These are phyloP conservation scores for Fagus sylvatica DNA, from an alignment of 306 rosid genomes.

Conservation along the genomic window DNA sequence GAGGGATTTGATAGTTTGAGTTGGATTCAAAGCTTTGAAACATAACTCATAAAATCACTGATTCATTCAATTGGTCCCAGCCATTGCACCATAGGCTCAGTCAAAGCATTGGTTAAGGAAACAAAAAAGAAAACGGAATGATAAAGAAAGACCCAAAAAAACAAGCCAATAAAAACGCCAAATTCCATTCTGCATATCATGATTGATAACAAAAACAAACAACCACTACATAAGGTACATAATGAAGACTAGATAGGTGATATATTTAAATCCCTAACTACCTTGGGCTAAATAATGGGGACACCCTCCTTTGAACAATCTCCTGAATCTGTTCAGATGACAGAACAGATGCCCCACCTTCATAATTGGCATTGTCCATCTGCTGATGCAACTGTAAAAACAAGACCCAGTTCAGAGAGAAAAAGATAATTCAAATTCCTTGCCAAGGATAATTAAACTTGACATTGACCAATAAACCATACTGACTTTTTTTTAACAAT, in stretches of 20 bases:
- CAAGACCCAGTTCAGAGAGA: neutral
- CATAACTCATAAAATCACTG: too few relatives aligned
- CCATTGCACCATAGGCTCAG: neutral
- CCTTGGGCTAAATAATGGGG: conserved; percentile 53
- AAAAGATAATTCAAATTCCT: neutral
- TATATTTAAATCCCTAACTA: conserved; percentile 28
- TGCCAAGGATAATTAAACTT: neutral
- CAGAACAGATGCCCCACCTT: conserved; percentile 50
- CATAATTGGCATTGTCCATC: conserved; percentile 61
- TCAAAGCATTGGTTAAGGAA: neutral
- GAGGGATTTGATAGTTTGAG: too few relatives aligned
- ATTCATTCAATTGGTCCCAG: too few relatives aligned
- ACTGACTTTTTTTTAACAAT: neutral
- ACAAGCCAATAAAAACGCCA: neutral
- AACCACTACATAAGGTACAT: conserved; percentile 1
- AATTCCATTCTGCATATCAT: neutral
- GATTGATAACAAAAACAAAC: neutral
- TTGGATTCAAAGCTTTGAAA: too few relatives aligned
- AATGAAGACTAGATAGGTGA: neutral
- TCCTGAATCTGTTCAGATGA: conserved; percentile 60
- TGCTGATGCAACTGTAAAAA: conserved; percentile 59
- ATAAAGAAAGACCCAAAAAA: neutral
- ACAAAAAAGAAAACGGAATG: neutral
- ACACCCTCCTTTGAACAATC: conserved; percentile 57
- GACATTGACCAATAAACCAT: neutral